Conservation (phyloP, 495 filamentous ascomycete genomes). For the Penicillium turbatum region DNA sequence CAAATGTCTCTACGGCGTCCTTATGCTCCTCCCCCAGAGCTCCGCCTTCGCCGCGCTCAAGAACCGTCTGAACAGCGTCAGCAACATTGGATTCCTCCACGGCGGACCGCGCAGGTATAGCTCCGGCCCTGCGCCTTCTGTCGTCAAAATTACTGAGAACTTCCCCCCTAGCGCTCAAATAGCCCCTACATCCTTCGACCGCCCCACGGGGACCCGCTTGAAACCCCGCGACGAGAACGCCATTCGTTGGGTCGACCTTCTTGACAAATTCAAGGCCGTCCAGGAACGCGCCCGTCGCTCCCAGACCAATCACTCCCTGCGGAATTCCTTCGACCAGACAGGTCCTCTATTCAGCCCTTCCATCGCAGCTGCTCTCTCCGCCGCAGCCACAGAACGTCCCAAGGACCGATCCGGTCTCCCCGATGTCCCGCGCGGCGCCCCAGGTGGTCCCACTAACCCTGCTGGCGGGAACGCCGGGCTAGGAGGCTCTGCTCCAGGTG, state of each 20-base stretch:
- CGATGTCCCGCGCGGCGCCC: conserved; percentile 35
- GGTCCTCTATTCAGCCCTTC: conserved; percentile 23
- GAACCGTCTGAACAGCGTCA: conserved; percentile 93
- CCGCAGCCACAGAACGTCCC: conserved; percentile 32
- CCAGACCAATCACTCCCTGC: conserved; percentile 32
- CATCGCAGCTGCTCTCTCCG: conserved; percentile 32
- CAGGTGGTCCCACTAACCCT: conserved; percentile 22
- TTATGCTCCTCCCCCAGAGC: conserved; percentile 97
- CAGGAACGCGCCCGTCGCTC: conserved; percentile 71
- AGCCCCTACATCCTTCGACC: conserved; percentile 49
- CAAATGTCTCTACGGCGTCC: conserved; percentile 94
- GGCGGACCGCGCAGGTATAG: conserved; percentile 78
- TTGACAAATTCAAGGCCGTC: conserved; percentile 91
- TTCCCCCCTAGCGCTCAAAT: conserved; percentile 16
- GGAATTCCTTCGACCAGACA: conserved; percentile 26
- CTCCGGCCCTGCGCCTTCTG: conserved; percentile 6
- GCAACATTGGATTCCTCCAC: conserved; percentile 93
- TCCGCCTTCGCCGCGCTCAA: conserved; percentile 96
- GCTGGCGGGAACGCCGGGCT: conserved; percentile 30
- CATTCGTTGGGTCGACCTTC: conserved; percentile 87
- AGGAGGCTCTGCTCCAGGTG: conserved; percentile 30
- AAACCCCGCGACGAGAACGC: conserved; percentile 78
- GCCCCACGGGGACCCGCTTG: conserved; percentile 62
- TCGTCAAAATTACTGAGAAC: conserved; percentile 8
- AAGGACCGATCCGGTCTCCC: conserved; percentile 41